Base-by-base conservation (phyloP, 169 alveolate genomes). In the Plasmodium gonderi region DNA sequence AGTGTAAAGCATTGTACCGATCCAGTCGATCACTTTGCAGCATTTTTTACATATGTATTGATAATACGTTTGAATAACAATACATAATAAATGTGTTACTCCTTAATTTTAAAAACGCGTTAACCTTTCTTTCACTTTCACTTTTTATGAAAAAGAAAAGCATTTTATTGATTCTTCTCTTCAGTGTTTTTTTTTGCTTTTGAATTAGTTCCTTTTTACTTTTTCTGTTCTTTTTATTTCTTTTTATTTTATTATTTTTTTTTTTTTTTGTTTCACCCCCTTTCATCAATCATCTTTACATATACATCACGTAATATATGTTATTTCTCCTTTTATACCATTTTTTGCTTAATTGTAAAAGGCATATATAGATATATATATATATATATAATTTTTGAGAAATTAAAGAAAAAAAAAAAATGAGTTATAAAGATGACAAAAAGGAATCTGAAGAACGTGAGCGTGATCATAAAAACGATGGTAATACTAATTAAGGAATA, bases 391-490 rank as follows among this genome's bases (percentile, higher is more conserved):
- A 31, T 79, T 60, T 60, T 60, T 60, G 51, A 38, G 75, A 67
- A 81, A 29, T n/a, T 67, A 69, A 67, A 23, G 54, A 42, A 85
- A 85, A 75, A 85, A 23, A 81, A 42, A 85, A 85, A 75, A 85
- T 85, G 92, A 85, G 79, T 75, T 75, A 54, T 38, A 75, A 31
- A 75, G 92, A 85, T 51, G 92, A 75, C n/a, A 74, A 75, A 20
- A 51, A 45, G 45, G 72, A 75, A 54, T 85, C 92, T 60, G 80
- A 85, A 54, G 92, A 31, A 36, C 72, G 72, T 36, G 72, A 83
- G 26, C 80, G 40, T 54, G 87, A 74, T 72, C 92, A 85, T 67
- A 72, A 85, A 75, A 85, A 85, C 49, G 92, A 72, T 76, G 92
- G 92, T 85, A 85, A 60, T 23, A 65, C 26, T 45, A 31, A 67